Base-by-base conservation (phyloP, 371 early-diverging fungal genomes). In the Choanephora cucurbitarum region DNA sequence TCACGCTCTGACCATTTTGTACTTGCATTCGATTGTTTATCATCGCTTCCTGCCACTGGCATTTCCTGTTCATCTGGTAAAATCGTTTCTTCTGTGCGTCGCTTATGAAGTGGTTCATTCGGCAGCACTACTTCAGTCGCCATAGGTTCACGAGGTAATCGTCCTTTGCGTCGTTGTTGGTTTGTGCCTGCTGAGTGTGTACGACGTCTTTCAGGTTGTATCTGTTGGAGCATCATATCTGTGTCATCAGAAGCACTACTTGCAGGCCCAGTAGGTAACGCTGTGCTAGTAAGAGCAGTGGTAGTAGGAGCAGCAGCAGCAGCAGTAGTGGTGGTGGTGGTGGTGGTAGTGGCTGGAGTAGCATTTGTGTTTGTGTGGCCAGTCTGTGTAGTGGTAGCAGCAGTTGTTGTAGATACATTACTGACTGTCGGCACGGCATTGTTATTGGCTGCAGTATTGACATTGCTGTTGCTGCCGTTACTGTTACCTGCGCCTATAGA, bases 1-100 rank as follows among this genome's bases (percentile, higher is more conserved):
- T 94, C 95, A 0, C 82, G 81, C 0, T 85, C 82, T 0, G 84
- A 74, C 94, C 93, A 94, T 59, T 77, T 75, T 5, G 89, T 79
- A 0, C 83, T 76, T 1, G 77, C 40, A 48, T 52, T 52, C 18
- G 55, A 45, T 28, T 23, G 64, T 10, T 74, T 79, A 13, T 65
- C 55, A 0, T 62, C 73, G 7, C 28, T 7, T 28, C 28, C 28
- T 28, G 28, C 28, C 3, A 28, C 28, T 28, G 28, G 28, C 7
- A 7, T 5, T 31, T 73, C 69, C 14, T 66, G 58, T 23, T 72
- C 67, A 8, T 28, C 47, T 3, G 21, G 19, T 37, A 24, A 31
- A 19, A 32, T 11, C 15, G 33, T 18, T 19, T 60, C 54, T n/a
- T 48, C 60, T 11, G 33, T 14, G 17, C 40, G 48, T 0, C 46